phyloP scores from a whole-genome alignment of 768 basidiomycete genomes.

The Pulveroboletus sp. region DNA sequence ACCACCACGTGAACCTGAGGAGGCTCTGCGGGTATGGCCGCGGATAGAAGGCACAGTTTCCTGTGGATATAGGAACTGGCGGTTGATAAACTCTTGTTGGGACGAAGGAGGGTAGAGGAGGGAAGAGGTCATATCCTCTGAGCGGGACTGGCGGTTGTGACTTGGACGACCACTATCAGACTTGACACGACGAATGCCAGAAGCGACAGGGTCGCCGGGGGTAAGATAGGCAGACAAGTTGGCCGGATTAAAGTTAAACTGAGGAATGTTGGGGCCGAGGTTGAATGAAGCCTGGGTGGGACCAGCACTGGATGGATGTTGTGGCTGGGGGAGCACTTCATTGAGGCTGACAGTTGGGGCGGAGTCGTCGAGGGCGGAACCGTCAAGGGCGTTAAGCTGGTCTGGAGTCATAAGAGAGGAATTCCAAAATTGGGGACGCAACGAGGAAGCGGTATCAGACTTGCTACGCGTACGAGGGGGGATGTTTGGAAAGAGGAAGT shows the following conservation, averaged over 20 bases:
- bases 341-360: constrained; percentile 27
- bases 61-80: constrained; percentile 43
- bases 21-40: constrained; percentile 42
- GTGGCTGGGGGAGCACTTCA: constrained; percentile 29
- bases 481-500: constrained; percentile 37
- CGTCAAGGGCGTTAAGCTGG: constrained; percentile 32
- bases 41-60: constrained; percentile 36
- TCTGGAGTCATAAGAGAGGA: constrained; percentile 36
- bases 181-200: constrained; percentile 46
- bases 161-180: constrained; percentile 44
- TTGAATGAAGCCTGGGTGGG: constrained; percentile 28
- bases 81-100: constrained; percentile 42
- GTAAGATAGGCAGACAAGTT: constrained; percentile 42
- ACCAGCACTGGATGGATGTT: constrained; percentile 23
- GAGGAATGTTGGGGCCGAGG: constrained; percentile 23
- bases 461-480: constrained; percentile 53
- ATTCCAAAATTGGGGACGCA: constrained; percentile 56
- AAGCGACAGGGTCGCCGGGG: constrained; percentile 25
- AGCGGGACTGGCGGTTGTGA: constrained; percentile 53
- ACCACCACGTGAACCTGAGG: constrained; percentile 37
- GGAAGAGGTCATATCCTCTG: constrained; percentile 54
- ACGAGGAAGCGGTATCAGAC: constrained; percentile 50
- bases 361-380: constrained; percentile 39
- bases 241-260: constrained; percentile 37
- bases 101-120: constrained; percentile 32